Evolutionary conservation across 495 filamentous ascomycete species (phyloP).

Genomic region (Chaetomidium leptoderma): DNA sequence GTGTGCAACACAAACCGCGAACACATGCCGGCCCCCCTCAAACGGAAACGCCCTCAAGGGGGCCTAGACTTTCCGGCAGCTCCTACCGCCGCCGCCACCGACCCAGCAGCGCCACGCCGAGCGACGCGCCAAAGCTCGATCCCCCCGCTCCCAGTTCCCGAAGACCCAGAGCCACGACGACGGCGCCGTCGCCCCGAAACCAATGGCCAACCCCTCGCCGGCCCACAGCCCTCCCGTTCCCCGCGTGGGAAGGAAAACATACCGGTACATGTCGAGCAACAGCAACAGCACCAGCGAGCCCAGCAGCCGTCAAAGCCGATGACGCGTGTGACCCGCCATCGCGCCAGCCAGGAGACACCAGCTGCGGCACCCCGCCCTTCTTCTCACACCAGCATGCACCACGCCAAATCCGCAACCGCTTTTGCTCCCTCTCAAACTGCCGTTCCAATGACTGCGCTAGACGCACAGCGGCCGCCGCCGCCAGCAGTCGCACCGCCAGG

Average conservation of each 20-base stretch:
- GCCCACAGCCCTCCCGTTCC: background rate
- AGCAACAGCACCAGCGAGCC: background rate
- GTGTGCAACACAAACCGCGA: background rate
- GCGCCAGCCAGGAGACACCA: slow-evolving; percentile 5
- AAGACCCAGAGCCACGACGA: slow-evolving; percentile 36
- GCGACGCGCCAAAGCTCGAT: slow-evolving; percentile 43
- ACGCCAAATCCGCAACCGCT: background rate
- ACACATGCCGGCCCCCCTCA: slow-evolving; percentile 37
- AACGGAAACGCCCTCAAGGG: slow-evolving; percentile 40
- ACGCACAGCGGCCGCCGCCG: background rate
- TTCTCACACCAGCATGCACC: slow-evolving; percentile 1
- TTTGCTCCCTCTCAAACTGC: background rate
- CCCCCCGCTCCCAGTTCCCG: slow-evolving; percentile 27
- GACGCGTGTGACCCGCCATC: slow-evolving; percentile 24
- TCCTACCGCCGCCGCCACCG: background rate
- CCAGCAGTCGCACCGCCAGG: background rate
- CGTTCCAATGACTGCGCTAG: background rate
- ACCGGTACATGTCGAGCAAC: slow-evolving; percentile 16
- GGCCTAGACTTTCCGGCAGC: background rate
- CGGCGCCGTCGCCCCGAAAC: slow-evolving; percentile 31
- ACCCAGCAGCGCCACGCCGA: slow-evolving; percentile 29
- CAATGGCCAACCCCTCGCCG: slow-evolving; percentile 10
- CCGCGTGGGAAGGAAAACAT: slow-evolving; percentile 33
- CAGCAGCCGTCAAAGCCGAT: slow-evolving; percentile 4
- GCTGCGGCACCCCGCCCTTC: background rate